Base-by-base conservation (phyloP, 495 filamentous ascomycete genomes). In the Xylaria cubensis region DNA sequence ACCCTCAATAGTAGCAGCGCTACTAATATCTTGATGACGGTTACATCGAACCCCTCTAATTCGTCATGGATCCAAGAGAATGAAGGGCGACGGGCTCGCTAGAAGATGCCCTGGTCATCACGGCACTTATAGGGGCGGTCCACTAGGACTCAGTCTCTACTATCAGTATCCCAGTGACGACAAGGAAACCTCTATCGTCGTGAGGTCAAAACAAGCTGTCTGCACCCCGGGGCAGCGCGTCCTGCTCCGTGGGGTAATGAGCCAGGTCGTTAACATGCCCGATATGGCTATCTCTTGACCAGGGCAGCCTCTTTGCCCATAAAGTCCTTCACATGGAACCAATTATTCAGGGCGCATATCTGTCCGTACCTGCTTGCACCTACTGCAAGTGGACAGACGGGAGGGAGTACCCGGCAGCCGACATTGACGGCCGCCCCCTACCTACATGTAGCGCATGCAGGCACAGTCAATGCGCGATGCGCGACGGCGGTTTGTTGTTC, bases 361-460 rank as follows among this genome's bases (percentile, higher is more conserved):
- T 1, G 58, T 67, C 44, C 1, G 58, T 41, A 39, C 58, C 58
- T 61, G 34, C 58, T 61, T 39, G 58, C 58, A 61, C 34, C 26
- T 61, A 21, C 44, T 67, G 64, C 64, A 67, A 36, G 64, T 53
- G 19, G 44, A 32, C 17, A 26, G 24, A 34, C 64, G 44, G 63
- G 48, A 51, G 46, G 32, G 26, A 51, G 17, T n/a, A 36, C 46
- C 64, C 64, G 62, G 64, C 46, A 67, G 64, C 64, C 64, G 64
- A 67, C 46, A 39, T 36, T 39, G 64, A 53, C 1, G 63, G 63
- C 44, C 61, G 7, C 41, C 62, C 44, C 39, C 17, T 50, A 44
- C 62, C 15, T 44, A 48, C 36, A 39, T 46, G 44, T 63, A 42
- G n/a, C 34, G 29, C 17, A 63, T 41, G 21, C 36, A 17, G 46